These are phyloP conservation scores for Chimonanthus salicifolius DNA, from an alignment of 164 flowering plant species.

Conservation along the genomic window DNA sequence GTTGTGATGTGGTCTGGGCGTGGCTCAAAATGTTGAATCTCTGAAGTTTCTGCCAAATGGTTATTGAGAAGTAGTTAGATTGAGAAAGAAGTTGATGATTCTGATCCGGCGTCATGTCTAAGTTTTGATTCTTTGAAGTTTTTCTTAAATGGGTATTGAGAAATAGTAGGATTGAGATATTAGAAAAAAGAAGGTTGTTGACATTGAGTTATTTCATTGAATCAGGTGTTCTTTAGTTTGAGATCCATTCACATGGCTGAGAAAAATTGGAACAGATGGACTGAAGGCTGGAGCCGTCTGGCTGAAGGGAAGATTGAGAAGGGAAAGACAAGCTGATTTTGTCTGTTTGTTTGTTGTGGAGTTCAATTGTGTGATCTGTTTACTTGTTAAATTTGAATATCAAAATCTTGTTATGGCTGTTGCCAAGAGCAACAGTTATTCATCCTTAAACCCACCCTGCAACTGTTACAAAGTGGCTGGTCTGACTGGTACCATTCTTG, in stretches of 20 bases:
- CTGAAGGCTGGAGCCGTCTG: background rate
- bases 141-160: background rate
- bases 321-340: background rate
- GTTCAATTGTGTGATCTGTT: background rate
- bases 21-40: too few relatives aligned
- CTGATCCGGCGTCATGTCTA: too few relatives aligned
- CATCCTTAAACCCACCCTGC: slow-evolving; percentile 15
- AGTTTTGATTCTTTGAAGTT: background rate
- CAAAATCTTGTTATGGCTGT: slow-evolving; percentile 51
- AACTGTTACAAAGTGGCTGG: slow-evolving; percentile 35
- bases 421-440: slow-evolving; percentile 46
- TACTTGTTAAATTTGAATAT: background rate
- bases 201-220: background rate
- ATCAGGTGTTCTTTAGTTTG: background rate
- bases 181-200: background rate
- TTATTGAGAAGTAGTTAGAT: background rate
- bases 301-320: background rate
- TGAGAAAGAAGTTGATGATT: background rate
- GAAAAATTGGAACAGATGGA: background rate
- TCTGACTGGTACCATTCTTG: slow-evolving; percentile 40
- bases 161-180: background rate
- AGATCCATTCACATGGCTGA: background rate
- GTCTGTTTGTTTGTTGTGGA: background rate
- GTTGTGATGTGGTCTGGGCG: too few relatives aligned
- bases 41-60: background rate